Evolutionary conservation across 2,329 filamentous ascomycete species (phyloP).

Genomic region (Botryosphaeria dothidea): DNA sequence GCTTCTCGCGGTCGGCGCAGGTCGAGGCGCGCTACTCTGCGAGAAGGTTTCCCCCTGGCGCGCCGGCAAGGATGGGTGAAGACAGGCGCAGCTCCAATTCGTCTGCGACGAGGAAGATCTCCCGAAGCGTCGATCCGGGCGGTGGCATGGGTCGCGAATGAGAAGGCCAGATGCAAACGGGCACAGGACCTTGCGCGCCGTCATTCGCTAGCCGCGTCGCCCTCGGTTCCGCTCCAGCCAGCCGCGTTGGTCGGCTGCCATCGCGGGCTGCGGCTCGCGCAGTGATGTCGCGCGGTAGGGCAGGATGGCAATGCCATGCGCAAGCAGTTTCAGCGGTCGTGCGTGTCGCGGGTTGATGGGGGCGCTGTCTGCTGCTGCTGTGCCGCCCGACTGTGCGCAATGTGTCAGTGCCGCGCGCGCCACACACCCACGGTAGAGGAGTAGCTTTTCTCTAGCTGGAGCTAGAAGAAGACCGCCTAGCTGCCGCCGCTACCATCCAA

Average conservation of each 20-base stretch:
- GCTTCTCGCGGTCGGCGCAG: background rate
- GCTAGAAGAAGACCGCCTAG: background rate
- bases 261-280: too few species aligned
- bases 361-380: background rate
- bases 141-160: background rate
- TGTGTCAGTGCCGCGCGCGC: background rate
- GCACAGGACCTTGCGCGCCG: background rate
- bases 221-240: background rate
- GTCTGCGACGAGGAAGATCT: background rate
- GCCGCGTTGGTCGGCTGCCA: background rate
- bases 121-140: constrained; percentile 14
- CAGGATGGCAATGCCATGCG: background rate
- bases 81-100: background rate
- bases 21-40: background rate
- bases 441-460: background rate
- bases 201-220: background rate
- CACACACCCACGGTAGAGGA: background rate
- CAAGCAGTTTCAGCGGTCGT: constrained; percentile 11
- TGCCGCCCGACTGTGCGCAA: background rate
- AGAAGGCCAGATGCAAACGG: constrained; percentile 1
- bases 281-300: background rate
- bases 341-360: constrained; percentile 13
- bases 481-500: background rate
- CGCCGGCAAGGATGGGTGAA: background rate
- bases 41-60: background rate